Percentiles rank a stretch among this genome's conserved stretches.
These are phyloP conservation scores for Flaveria sonorensis DNA, from an alignment of 129 eudicot species.

Conservation along the genomic window DNA sequence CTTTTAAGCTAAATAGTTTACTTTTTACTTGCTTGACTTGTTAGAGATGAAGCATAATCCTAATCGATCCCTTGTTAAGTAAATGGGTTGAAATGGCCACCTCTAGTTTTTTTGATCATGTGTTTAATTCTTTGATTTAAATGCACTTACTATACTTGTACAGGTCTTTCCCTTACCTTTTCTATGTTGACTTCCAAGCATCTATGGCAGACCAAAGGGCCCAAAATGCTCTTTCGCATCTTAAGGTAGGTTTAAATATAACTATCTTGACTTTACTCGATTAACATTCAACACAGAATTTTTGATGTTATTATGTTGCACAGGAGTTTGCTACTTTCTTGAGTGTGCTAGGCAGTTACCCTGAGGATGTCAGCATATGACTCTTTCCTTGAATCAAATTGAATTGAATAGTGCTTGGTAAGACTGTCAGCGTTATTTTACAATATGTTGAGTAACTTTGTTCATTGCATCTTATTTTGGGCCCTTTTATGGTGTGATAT, in stretches of 20 bases:
- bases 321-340: conserved; percentile 94
- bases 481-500: not conserved
- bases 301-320: not conserved
- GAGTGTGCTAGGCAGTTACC: conserved; percentile 96
- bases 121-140: conserved; percentile 10
- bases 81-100: no score
- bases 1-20: no score
- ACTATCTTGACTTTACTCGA: not conserved
- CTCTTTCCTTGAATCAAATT: not conserved
- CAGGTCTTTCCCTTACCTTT: conserved; percentile 87
- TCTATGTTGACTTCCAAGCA: conserved; percentile 96
- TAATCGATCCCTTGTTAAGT: no score
- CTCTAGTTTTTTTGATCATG: not conserved
- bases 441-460: not conserved
- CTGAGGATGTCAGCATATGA: conserved; percentile 68
- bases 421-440: not conserved
- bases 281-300: not conserved
- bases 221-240: conserved; percentile 90
- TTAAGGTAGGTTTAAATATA: conserved; percentile 50
- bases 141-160: conserved; percentile 9
- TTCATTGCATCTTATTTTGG: not conserved
- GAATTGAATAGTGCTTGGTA: conserved; percentile 9
- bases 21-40: not conserved
- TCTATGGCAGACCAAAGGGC: conserved; percentile 95
- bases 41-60: no score